Evolutionary conservation across 495 filamentous ascomycete species (phyloP).

Genomic region (Bathelium albidoporum): DNA sequence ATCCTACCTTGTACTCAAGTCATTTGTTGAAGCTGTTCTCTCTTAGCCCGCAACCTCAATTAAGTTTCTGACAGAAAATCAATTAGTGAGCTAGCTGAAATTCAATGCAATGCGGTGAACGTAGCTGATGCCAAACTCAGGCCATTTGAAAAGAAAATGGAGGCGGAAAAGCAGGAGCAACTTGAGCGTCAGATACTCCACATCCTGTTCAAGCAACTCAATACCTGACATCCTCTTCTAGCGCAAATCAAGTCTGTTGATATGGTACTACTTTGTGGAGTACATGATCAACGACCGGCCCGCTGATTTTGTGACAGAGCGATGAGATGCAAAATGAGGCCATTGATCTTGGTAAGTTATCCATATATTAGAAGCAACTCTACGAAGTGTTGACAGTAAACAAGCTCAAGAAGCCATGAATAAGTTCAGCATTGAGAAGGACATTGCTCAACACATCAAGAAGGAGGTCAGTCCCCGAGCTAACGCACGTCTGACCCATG

Average conservation of each 20-base stretch:
- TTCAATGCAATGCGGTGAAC: neutral
- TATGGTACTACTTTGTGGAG: conserved; percentile 55
- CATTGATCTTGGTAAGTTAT: conserved; percentile 74
- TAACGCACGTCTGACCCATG: neutral
- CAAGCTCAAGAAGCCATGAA: conserved; percentile 87
- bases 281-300: neutral
- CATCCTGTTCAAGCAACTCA: neutral
- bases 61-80: too few relatives aligned
- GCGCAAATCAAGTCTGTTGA: conserved; percentile 94
- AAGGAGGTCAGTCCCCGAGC: conserved; percentile 55
- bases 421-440: conserved; percentile 91
- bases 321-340: conserved; percentile 96
- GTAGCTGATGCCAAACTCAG: neutral
- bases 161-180: conserved; percentile 54
- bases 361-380: conserved; percentile 5
- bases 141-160: conserved; percentile 3
- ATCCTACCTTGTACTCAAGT: neutral
- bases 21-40: too few relatives aligned
- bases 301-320: conserved; percentile 44
- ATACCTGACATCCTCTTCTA: conserved; percentile 36
- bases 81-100: too few relatives aligned
- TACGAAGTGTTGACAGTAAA: conserved; percentile 14
- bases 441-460: conserved; percentile 97
- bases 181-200: conserved; percentile 48
- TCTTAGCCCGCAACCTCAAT: too few relatives aligned